phyloP scores from a whole-genome alignment of 192 early-diverging fungal species.

The Dissophora ornata region DNA sequence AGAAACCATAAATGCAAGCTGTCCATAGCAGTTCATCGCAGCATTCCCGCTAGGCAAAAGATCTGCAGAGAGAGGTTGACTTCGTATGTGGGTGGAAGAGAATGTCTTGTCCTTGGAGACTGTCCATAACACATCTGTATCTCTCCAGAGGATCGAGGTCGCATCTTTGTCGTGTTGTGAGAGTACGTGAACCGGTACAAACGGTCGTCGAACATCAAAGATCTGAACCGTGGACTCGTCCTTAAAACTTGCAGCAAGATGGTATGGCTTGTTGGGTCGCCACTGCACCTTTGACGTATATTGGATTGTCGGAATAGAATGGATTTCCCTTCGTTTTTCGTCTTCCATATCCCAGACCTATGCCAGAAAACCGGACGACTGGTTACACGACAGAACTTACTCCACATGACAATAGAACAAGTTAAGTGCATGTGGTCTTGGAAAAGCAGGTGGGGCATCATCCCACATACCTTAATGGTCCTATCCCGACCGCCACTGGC shows the following conservation, averaged over 20 bases:
- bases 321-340: constrained; percentile 67
- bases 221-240: constrained; percentile 74
- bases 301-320: constrained; percentile 73
- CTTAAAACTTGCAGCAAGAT: constrained; percentile 77
- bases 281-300: constrained; percentile 76
- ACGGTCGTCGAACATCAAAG: constrained; percentile 78
- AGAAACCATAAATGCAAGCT: constrained; percentile 71
- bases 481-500: constrained; percentile 84
- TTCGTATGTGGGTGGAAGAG: constrained; percentile 66
- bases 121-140: constrained; percentile 70
- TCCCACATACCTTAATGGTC: constrained; percentile 71
- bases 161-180: constrained; percentile 76
- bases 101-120: constrained; percentile 85
- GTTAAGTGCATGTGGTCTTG: no score
- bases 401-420: no score
- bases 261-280: constrained; percentile 72
- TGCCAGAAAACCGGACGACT: neutral
- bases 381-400: no score
- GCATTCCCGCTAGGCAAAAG: constrained; percentile 64
- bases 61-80: constrained; percentile 58
- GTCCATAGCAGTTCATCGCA: constrained; percentile 74
- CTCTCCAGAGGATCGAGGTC: constrained; percentile 79
- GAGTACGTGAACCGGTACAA: constrained; percentile 73
- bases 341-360: constrained; percentile 78
- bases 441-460: neutral